These are phyloP conservation scores for Capronia coronata DNA, from an alignment of 2,329 filamentous ascomycete genomes.

Conservation along the genomic window DNA sequence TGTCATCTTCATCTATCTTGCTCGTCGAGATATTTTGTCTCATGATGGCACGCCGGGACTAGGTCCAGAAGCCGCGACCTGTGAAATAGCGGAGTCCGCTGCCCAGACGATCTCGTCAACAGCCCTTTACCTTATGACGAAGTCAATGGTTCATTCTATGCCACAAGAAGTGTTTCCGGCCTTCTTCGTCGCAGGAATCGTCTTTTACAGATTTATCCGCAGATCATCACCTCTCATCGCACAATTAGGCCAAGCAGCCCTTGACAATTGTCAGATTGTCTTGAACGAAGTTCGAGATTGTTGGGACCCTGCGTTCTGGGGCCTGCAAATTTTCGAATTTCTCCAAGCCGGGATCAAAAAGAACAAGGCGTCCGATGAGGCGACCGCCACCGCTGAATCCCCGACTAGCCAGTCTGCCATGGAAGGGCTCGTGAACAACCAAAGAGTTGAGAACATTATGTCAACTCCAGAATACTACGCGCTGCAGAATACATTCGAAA, in stretches of 20 bases:
- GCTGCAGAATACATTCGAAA: slow-evolving; percentile 10
- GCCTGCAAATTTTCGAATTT: slow-evolving; percentile 18
- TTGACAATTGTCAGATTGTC: slow-evolving; percentile 17
- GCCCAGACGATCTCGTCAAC: slow-evolving; percentile 16
- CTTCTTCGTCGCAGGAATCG: slow-evolving; percentile 18
- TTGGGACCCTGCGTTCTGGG: slow-evolving; percentile 19
- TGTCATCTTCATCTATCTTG: slow-evolving; percentile 12
- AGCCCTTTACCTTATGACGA: slow-evolving; percentile 11
- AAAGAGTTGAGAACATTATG: not conserved
- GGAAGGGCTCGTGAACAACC: not conserved
- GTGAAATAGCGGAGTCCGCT: slow-evolving; percentile 11
- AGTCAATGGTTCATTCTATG: slow-evolving; percentile 10
- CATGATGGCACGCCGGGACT: not conserved
- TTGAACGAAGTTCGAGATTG: slow-evolving; percentile 15
- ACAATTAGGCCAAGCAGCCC: slow-evolving; percentile 11
- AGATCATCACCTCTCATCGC: slow-evolving; percentile 5
- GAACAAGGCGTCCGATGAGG: not conserved
- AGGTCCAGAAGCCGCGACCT: not conserved
- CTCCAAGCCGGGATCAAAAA: slow-evolving; percentile 7
- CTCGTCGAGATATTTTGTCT: not conserved
- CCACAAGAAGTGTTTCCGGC: slow-evolving; percentile 17
- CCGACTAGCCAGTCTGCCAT: not conserved
- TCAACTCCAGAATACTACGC: slow-evolving; percentile 2
- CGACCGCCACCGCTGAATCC: not conserved
- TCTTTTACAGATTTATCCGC: slow-evolving; percentile 13